Evolutionary conservation across 1,139 yeast genomes (phyloP).

Genomic region (Lodderomyces theae): DNA sequence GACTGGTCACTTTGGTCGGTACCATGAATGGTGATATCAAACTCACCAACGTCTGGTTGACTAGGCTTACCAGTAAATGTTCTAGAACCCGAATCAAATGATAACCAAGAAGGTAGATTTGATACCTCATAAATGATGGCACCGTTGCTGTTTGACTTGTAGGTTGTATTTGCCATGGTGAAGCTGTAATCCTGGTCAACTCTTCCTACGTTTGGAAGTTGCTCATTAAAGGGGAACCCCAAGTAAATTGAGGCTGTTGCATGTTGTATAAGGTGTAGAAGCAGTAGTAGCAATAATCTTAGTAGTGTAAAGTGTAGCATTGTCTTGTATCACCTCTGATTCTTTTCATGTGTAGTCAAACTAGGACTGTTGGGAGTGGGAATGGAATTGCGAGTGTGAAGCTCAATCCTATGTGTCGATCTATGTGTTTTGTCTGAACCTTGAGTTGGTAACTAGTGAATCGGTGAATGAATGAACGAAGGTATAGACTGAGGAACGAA

Average conservation of each 20-base stretch:
- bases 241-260: constrained; percentile 34
- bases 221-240: constrained; percentile 80
- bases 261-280: constrained; percentile 12
- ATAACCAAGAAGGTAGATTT: constrained; percentile 73
- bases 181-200: constrained; percentile 62
- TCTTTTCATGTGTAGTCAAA: background rate
- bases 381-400: too few relatives aligned
- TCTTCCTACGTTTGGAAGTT: constrained; percentile 85
- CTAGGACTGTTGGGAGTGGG: too few relatives aligned
- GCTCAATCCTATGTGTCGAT: too few relatives aligned
- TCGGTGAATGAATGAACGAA: background rate
- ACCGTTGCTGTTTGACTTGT: constrained; percentile 42
- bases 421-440: too few relatives aligned
- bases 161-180: constrained; percentile 71
- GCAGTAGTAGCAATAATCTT: constrained; percentile 9
- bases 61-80: constrained; percentile 72
- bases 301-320: constrained; percentile 9
- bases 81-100: constrained; percentile 60
- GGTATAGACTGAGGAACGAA: background rate
- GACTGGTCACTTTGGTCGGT: constrained; percentile 54
- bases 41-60: constrained; percentile 45
- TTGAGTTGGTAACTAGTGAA: background rate
- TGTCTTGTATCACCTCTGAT: background rate
- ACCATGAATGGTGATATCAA: constrained; percentile 56
- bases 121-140: constrained; percentile 55